Evolutionary conservation across 257 asterid species (phyloP), one percentile per base, ranked within the genome.

Genomic region (Henckelia pumila): DNA sequence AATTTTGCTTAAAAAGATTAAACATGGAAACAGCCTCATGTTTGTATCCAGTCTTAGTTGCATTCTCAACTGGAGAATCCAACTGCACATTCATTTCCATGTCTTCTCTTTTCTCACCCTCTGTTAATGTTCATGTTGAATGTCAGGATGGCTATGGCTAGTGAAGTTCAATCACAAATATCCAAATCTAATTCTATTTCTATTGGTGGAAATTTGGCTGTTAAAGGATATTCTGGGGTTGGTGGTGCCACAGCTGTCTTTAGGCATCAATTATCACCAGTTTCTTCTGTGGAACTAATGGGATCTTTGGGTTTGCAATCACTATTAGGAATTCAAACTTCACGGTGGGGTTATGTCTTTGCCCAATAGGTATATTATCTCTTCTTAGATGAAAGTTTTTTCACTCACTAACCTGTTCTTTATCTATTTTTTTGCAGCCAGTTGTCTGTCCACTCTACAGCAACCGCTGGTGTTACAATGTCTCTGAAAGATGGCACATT

Each of bases 81-180:
- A 28, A 44, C 32, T 63, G 25, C 32, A 20, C 37, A 63, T 9
- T 33, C 14, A 8, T 67, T 13, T 67, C 8, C 25, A 61, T 26
- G 40, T 47, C 47, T 50, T 57, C 29, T 25, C 55, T 70, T 19
- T 29, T 25, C 76, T 67, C 56, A 60, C 60, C 67, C 62, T 79
- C 65, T 21, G 0, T 68, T 73, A 66, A 61, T 70, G 72, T 53
- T 78, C 58, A 35, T 67, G 68, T 64, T 74, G 63, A 65, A 69
- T 83, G 75, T 32, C 88, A 94, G 99, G 81, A 88, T 94, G 97
- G 93, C 78, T 70, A 87, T 94, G 96, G 91, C 93, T 26, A 94
- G 88, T 82, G 93, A 91, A 84, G 81, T 86, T 64, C 96, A 88
- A 40, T 87, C 97, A 61, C 87, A 81, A 73, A 50, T 91, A 75